Evolutionary conservation across 441 rosid genomes (phyloP), one percentile per base, ranked within the genome.

Genomic region (Aleurites moluccanus): DNA sequence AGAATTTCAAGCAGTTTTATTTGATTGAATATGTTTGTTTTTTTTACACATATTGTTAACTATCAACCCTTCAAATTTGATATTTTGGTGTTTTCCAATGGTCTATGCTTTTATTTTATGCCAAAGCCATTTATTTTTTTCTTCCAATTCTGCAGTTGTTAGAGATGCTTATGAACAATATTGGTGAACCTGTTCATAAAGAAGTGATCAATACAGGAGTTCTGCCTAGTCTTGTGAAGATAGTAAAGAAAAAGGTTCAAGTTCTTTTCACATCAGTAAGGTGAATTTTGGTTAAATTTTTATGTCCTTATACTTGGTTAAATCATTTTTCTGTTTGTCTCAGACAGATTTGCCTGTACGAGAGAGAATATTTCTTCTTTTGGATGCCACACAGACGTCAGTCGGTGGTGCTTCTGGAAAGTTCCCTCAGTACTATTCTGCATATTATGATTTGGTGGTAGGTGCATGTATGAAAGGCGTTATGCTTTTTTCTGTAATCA

Each of bases 131-230:
- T 11, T 75, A 27, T 30, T 40, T 47, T 47, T 35, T 35, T 56
- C 63, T 30, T 75, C 67, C 63, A 47, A 72, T 73, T 57, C 78
- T 87, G 83, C 86, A 96, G 99, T 82, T 96, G 84, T 79, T 96
- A 84, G 99, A 96, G 88, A 92, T 91, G 94, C 82, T 96, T 86
- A 93, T 92, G 99, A 93, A 92, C 83, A 93, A 93, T 82, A 90
- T 91, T 42, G 98, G 98, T 73, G 97, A 91, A 73, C 77, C 74
- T 73, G 82, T 96, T 78, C 91, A 93, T 79, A 87, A 88, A 81
- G 92, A 82, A 84, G 99, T 96, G 75, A 88, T 89, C 78, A 93
- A 93, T 74, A 79, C 83, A 0, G 91, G 91, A 73, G 74, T 96
- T 81, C 91, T 96, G 74, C 87, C 93, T 67, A 80, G 87, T 79